These are phyloP conservation scores for Penicillium riverlandense DNA, from an alignment of 495 filamentous ascomycete species.

Conservation along the genomic window DNA sequence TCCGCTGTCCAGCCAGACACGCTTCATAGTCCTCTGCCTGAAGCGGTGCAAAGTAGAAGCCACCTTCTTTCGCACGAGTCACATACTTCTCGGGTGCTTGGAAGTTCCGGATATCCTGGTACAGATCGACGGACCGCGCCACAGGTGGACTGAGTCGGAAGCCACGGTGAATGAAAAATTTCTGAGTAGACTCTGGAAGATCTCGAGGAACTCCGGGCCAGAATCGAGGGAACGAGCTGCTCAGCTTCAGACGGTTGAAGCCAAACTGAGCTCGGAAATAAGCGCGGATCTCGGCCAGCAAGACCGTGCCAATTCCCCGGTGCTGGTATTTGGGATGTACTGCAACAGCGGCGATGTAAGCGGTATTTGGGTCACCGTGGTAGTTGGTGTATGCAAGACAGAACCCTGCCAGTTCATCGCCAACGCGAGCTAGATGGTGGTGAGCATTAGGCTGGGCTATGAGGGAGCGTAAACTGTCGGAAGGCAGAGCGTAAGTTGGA, in stretches of 20 bases:
- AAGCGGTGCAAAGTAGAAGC: conserved; percentile 36
- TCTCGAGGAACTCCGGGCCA: conserved; percentile 42
- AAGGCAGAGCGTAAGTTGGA: conserved; percentile 30
- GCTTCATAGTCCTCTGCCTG: conserved; percentile 30
- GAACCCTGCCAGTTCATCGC: conserved; percentile 30
- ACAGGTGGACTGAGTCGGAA: conserved; percentile 23
- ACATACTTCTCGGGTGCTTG: conserved; percentile 30
- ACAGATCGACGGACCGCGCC: conserved; percentile 35
- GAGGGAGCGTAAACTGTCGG: conserved; percentile 19
- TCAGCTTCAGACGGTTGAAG: conserved; percentile 21
- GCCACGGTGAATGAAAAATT: conserved; percentile 42
- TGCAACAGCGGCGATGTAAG: conserved; percentile 33
- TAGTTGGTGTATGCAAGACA: conserved; percentile 31
- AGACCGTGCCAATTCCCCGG: conserved; percentile 35
- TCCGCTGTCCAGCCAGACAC: conserved; percentile 36
- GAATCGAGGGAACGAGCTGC: conserved; percentile 42
- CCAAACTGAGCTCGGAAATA: conserved; percentile 20
- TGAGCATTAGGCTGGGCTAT: conserved; percentile 17
- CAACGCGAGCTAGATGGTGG: conserved; percentile 30
- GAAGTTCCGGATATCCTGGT: conserved; percentile 31
- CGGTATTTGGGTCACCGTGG: conserved; percentile 15
- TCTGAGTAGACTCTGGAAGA: conserved; percentile 23
- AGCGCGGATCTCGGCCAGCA: conserved; percentile 27
- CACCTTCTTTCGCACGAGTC: conserved; percentile 21
- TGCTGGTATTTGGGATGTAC: conserved; percentile 31